A percentile compares a stretch with the other conserved stretches of the same genome.
These are phyloP conservation scores for Magnolia changhungtana DNA, from an alignment of 164 flowering plant genomes.

Conservation along the genomic window DNA sequence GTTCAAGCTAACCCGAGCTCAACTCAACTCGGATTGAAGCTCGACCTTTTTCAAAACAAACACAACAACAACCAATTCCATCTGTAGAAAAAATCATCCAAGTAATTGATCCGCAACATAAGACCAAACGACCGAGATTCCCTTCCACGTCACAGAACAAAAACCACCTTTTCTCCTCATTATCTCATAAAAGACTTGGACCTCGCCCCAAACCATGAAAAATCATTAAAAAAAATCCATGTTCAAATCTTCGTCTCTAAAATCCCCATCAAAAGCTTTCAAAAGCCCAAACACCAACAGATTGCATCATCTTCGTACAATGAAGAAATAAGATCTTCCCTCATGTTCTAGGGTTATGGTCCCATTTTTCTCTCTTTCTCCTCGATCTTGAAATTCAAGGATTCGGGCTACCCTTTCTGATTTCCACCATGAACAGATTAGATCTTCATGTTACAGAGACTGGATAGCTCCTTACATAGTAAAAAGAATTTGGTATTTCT, in stretches of 20 bases:
- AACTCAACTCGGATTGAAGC: no score
- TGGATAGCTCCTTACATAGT: no score
- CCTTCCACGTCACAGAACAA: background rate
- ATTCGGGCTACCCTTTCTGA: background rate
- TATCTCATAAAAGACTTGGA: background rate
- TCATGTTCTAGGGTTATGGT: background rate
- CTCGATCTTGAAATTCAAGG: background rate
- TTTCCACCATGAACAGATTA: background rate
- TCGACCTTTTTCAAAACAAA: conserved; percentile 40
- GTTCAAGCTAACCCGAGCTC: no score
- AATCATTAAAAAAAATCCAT: no score
- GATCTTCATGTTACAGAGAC: background rate
- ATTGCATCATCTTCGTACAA: no score
- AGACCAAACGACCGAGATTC: conserved; percentile 31
- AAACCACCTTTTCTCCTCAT: background rate
- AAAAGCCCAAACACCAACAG: background rate
- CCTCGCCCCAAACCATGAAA: conserved; percentile 1
- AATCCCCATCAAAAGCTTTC: background rate
- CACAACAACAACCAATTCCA: conserved; percentile 38
- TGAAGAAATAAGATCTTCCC: background rate
- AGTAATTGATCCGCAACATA: conserved; percentile 48
- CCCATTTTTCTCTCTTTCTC: background rate
- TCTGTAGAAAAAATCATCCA: conserved; percentile 36
- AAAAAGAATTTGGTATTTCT: no score
- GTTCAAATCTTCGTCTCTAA: background rate